Percentiles rank a stretch among this genome's conserved stretches.
Evolutionary conservation across 306 rosid species (phyloP).

Genomic region (Fragaria ananassa): DNA sequence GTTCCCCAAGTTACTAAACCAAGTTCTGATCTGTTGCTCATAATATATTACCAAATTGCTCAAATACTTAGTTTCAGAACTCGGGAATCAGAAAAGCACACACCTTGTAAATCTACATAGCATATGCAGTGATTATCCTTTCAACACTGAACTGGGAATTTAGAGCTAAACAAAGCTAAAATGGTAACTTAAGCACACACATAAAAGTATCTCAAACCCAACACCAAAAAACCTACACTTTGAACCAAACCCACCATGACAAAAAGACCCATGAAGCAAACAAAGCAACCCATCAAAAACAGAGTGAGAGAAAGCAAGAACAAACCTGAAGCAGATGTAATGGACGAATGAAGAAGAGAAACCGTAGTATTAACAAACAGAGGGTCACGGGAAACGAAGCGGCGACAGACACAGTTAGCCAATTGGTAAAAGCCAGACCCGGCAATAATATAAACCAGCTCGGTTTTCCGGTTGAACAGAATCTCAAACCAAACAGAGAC

Average conservation of each 20-base stretch:
- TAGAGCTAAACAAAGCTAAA: background rate
- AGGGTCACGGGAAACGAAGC: conserved; percentile 47
- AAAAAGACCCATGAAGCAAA: background rate
- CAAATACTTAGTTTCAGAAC: background rate
- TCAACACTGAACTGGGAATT: background rate
- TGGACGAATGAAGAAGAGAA: conserved; percentile 73
- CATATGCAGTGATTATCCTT: background rate
- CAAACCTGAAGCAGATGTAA: conserved; percentile 76
- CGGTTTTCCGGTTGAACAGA: conserved; percentile 38
- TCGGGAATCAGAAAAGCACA: background rate
- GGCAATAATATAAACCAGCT: conserved; percentile 49
- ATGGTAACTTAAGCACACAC: background rate
- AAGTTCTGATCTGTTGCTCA: background rate
- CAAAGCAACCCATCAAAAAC: background rate
- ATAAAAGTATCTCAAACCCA: background rate
- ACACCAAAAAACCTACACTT: background rate
- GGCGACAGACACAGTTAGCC: conserved; percentile 51
- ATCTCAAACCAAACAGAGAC: conserved; percentile 53
- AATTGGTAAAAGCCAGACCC: conserved; percentile 64
- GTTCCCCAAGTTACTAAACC: background rate
- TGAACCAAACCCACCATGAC: background rate
- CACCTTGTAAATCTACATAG: background rate
- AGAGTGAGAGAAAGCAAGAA: background rate
- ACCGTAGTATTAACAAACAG: conserved; percentile 83
- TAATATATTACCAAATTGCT: background rate